A percentile compares a stretch with the other conserved stretches of the same genome.
Evolutionary conservation across 768 basidiomycete species (phyloP).

Genomic region (Tylopilus subfusipes): DNA sequence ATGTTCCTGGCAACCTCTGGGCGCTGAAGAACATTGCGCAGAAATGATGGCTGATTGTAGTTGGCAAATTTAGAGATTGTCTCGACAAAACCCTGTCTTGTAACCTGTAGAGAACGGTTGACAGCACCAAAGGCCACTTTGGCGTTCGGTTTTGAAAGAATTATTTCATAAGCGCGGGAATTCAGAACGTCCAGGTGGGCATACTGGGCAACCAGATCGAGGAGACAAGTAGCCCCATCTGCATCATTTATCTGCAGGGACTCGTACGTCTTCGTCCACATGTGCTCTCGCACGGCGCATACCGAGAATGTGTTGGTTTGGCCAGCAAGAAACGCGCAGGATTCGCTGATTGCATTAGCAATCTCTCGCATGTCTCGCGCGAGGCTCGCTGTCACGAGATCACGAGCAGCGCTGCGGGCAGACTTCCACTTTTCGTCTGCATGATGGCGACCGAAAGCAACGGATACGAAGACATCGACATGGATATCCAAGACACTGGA

Average conservation of each 20-base stretch:
- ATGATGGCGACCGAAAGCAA: slow-evolving; percentile 43
- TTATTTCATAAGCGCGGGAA: slow-evolving; percentile 44
- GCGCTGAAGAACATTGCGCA: slow-evolving; percentile 52
- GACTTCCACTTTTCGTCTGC: slow-evolving; percentile 40
- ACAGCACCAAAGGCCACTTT: slow-evolving; percentile 47
- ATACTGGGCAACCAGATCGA: slow-evolving; percentile 54
- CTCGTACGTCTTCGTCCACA: slow-evolving; percentile 71
- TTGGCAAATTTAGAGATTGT: slow-evolving; percentile 65
- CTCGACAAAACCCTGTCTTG: slow-evolving; percentile 62
- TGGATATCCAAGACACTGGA: slow-evolving; percentile 49
- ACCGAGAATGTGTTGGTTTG: slow-evolving; percentile 30
- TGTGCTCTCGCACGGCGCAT: slow-evolving; percentile 46
- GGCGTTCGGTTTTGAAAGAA: slow-evolving; percentile 31
- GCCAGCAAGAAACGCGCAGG: slow-evolving; percentile 34
- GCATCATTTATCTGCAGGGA: slow-evolving; percentile 55
- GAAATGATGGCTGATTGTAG: slow-evolving; percentile 48
- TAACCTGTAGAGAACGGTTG: slow-evolving; percentile 54
- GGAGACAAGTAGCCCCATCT: slow-evolving; percentile 54
- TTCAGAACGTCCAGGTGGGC: slow-evolving; percentile 67
- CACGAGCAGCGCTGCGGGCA: slow-evolving; percentile 40
- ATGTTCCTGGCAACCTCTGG: slow-evolving; percentile 57
- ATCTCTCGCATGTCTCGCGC: slow-evolving; percentile 35
- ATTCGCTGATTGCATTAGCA: slow-evolving; percentile 27
- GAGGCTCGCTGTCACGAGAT: slow-evolving; percentile 37
- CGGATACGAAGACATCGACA: slow-evolving; percentile 41